Evolutionary conservation across 2,329 filamentous ascomycete species (phyloP), one percentile per base, ranked within the genome.

Genomic region (Pyrenophora graminea): DNA sequence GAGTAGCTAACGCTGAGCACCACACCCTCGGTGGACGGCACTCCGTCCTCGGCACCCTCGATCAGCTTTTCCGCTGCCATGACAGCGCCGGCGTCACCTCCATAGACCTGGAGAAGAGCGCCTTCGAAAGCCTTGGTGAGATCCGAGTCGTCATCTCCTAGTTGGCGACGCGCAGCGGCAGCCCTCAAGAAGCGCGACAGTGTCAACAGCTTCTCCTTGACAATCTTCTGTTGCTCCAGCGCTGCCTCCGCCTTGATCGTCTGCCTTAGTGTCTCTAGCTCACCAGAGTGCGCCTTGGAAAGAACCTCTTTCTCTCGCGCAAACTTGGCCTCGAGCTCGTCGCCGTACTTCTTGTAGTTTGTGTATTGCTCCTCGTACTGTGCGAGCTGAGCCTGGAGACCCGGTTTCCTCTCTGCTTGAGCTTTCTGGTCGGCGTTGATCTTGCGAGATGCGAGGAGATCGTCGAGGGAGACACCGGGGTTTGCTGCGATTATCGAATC

Each of bases 121-220:
- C 89, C 89, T 75, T 95, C 90, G 53, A 94, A 85, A 31, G 89
- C 90, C 74, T 86, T 85, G 74, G 86, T 90, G 77, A 93, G 88
- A 50, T 91, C 88, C 4, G 83, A 80, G 62, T 88, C 82, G 58
- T 89, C 80, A 53, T 86, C 88, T 67, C 90, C 86, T 17, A 84
- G 81, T 63, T 89, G 83, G 60, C 90, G 85, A 71, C 83, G 81
- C 63, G 89, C 86, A 51, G 90, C 90, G 53, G 90, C 90, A 32
- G 91, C 82, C 60, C 88, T 85, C 58, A 94, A 78, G 78, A 94
- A 95, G 70, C 91, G 88, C 4, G 89, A 90, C 58, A 94, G 77
- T 21, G 85, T 79, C 40, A 92, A 77, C 34, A 94, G 78, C 68
- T 84, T 85, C 61, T 85, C 80, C 62, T 85, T 79, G 53, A 82